Evolutionary conservation across 1,139 yeast genomes (phyloP).

Genomic region (Hemisphaericaspora xylofermentans): DNA sequence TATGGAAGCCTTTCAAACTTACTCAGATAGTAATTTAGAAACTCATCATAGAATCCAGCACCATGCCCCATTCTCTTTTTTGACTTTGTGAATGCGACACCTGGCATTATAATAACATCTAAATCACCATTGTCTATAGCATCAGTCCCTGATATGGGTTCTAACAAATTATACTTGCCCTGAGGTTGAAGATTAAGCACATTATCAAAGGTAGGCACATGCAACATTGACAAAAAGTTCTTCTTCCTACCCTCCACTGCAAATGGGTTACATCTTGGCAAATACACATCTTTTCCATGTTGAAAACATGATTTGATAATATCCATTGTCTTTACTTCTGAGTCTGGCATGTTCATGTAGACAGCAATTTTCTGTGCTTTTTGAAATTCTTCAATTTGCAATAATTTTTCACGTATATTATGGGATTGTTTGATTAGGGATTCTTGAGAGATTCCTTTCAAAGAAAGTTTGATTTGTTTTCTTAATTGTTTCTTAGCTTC

Average conservation of each 20-base stretch:
- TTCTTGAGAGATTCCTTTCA: constrained; percentile 16
- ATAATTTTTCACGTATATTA: constrained; percentile 28
- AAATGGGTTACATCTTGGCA: constrained; percentile 47
- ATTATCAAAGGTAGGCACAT: constrained; percentile 40
- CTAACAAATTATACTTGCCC: constrained; percentile 67
- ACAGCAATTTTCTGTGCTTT: constrained; percentile 53
- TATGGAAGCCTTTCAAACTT: constrained; percentile 36
- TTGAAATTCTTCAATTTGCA: constrained; percentile 36
- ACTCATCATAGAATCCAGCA: constrained; percentile 88
- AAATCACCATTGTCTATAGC: constrained; percentile 44
- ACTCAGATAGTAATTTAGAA: constrained; percentile 50
- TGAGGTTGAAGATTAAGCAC: constrained; percentile 55
- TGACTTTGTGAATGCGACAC: constrained; percentile 65
- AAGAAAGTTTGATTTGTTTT: constrained; percentile 17
- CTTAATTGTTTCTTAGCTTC: constrained; percentile 21
- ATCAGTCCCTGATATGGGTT: constrained; percentile 53
- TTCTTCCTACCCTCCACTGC: constrained; percentile 25
- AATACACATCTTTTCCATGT: constrained; percentile 43
- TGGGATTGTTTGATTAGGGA: constrained; percentile 21
- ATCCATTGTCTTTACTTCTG: constrained; percentile 57
- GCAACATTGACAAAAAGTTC: constrained; percentile 59
- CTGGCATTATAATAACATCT: constrained; percentile 80
- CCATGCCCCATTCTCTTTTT: constrained; percentile 85
- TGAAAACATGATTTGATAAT: constrained; percentile 52
- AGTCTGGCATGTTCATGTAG: constrained; percentile 64